phyloP scores from a whole-genome alignment of 768 basidiomycete genomes.

The Phylloporus sp. region DNA sequence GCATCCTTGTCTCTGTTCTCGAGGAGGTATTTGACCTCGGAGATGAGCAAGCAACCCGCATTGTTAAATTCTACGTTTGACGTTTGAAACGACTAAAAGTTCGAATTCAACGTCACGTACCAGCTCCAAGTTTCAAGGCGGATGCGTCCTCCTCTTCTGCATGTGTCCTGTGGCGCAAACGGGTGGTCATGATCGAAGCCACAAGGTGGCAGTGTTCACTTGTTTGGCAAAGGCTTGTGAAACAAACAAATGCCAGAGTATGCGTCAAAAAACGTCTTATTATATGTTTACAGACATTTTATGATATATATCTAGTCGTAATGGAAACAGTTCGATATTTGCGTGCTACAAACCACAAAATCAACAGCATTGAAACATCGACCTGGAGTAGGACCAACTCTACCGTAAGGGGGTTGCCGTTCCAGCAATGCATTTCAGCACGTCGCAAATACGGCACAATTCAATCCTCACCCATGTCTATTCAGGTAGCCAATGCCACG shows the following conservation, averaged over 20 bases:
- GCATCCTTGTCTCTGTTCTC: constrained; percentile 85
- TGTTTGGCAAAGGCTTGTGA: constrained; percentile 34
- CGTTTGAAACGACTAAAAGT: background rate
- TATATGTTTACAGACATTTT: constrained; percentile 37
- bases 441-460: background rate
- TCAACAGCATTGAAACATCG: constrained; percentile 27
- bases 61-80: constrained; percentile 73
- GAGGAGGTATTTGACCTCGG: constrained; percentile 86
- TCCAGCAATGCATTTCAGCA: constrained; percentile 3
- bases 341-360: constrained; percentile 24
- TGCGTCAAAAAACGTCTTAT: constrained; percentile 18
- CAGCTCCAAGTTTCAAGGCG: constrained; percentile 74
- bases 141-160: constrained; percentile 84
- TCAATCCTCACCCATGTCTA: constrained; percentile 18
- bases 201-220: constrained; percentile 41
- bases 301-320: constrained; percentile 31
- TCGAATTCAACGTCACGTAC: constrained; percentile 28
- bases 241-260: constrained; percentile 14
- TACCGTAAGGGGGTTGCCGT: constrained; percentile 10
- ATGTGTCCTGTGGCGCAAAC: constrained; percentile 59
- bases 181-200: constrained; percentile 47
- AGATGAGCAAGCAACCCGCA: constrained; percentile 84
- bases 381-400: constrained; percentile 18
- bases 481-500: constrained; percentile 27
- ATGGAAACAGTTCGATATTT: constrained; percentile 21